Base-by-base conservation (phyloP, 2,329 filamentous ascomycete genomes). In the Venturiaceae sp. region DNA sequence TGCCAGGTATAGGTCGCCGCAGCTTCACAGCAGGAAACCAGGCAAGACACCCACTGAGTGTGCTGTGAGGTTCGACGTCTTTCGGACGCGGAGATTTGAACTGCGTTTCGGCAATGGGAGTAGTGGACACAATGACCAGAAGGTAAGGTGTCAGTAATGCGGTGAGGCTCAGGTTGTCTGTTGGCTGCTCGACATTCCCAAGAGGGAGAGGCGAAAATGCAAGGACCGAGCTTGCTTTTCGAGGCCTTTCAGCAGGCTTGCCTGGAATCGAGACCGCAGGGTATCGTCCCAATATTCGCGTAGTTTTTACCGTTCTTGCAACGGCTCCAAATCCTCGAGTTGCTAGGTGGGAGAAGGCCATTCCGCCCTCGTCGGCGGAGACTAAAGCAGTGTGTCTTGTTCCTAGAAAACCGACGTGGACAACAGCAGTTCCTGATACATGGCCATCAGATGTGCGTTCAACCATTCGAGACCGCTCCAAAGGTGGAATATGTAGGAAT, bases 11-110 rank as follows among this genome's bases (percentile, higher is more conserved):
- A 9, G 84, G 81, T 16, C 83, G 82, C 71, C 97, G 97, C 46
- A 99, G 77, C 67, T 89, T 94, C 50, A 99, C 94, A 1, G 92
- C 91, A 2, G 94, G 94, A 68, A 99, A 99, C 94, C 94, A 99
- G 34, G 94, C 91, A 54, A 99, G 74, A 65, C 92, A 96, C 2
- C 92, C 95, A 54, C 89, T 96, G 81, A 99, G 85, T 19, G 92
- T 86, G 67, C 91, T 90, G 69, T 99, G 92, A 1, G 90, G 88
- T 30, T 85, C 85, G 9, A 97, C 84, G 63, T 97, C 92, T 68
- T 95, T 97, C 3, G 94, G 92, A 28, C 94, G 81, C 2, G 90
- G 84, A 21, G 90, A 86, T 73, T 99, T 99, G 72, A 96, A 89
- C 68, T 99, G 94, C 1, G 94, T 99, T 70, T 96, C 92, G 3